These are phyloP conservation scores for Coniochaeta sp. DNA, from an alignment of 2,329 filamentous ascomycete species.

Conservation along the genomic window DNA sequence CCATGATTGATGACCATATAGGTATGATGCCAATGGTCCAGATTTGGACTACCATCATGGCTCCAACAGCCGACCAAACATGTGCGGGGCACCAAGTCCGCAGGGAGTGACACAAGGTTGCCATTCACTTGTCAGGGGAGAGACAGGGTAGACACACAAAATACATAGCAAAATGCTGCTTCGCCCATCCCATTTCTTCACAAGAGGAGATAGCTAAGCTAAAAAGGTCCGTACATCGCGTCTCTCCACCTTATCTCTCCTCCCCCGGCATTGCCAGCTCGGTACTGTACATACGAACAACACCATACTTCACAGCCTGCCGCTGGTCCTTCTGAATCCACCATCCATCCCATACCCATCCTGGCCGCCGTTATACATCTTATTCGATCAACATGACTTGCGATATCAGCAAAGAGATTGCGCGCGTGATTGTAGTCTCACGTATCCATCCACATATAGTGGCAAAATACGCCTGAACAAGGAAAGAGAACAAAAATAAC, in stretches of 20 bases:
- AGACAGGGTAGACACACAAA: background rate
- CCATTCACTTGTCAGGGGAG: background rate
- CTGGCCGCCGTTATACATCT: background rate
- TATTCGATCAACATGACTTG: background rate
- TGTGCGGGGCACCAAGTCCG: no score
- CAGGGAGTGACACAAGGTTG: background rate
- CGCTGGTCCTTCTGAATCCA: background rate
- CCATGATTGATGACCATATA: background rate
- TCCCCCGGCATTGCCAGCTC: background rate
- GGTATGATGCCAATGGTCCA: no score
- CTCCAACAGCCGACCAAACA: no score
- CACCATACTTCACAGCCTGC: no score
- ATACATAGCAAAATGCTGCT: background rate
- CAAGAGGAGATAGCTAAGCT: background rate
- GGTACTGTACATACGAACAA: background rate
- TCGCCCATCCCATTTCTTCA: background rate
- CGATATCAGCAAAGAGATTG: background rate
- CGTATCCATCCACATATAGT: background rate
- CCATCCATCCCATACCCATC: background rate
- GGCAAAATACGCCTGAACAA: slow-evolving; percentile 41
- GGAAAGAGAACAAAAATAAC: slow-evolving; percentile 21
- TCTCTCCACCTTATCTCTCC: background rate
- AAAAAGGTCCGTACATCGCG: background rate
- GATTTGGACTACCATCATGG: no score
- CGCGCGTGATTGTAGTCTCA: background rate